Evolutionary conservation across 306 rosid species (phyloP).

Genomic region (Pterocarpus santalinus): DNA sequence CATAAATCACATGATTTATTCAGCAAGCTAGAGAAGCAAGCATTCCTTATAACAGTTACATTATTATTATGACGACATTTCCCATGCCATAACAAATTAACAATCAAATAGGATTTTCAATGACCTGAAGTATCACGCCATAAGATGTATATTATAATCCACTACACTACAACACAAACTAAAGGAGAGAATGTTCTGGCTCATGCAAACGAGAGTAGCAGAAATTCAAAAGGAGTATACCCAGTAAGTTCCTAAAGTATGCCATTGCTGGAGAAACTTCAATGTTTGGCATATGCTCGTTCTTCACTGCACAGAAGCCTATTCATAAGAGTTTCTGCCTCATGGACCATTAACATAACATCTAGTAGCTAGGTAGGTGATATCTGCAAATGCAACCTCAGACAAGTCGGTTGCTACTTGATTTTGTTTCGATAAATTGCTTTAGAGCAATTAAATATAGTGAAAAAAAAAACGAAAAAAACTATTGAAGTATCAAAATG

Average conservation of each 20-base stretch:
- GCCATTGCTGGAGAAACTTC: neutral
- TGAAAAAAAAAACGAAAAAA: no score
- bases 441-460: no score
- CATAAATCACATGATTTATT: neutral
- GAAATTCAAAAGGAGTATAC: neutral
- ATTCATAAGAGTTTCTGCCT: no score
- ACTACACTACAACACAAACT: no score
- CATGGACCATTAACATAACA: neutral
- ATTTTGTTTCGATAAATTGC: no score
- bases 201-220: neutral
- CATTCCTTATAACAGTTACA: neutral
- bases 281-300: neutral
- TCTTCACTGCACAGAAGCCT: neutral
- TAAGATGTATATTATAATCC: no score
- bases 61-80: neutral
- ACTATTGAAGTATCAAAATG: no score
- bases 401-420: no score
- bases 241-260: constrained; percentile 9
- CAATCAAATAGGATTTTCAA: neutral
- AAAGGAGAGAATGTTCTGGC: no score
- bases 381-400: no score
- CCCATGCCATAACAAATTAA: neutral
- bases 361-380: no score
- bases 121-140: neutral
- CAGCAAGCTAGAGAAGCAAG: neutral